Evolutionary conservation across 805 yeast species (phyloP), one percentile per base, ranked within the genome.

Genomic region (Wickerhamiella australiensis): DNA sequence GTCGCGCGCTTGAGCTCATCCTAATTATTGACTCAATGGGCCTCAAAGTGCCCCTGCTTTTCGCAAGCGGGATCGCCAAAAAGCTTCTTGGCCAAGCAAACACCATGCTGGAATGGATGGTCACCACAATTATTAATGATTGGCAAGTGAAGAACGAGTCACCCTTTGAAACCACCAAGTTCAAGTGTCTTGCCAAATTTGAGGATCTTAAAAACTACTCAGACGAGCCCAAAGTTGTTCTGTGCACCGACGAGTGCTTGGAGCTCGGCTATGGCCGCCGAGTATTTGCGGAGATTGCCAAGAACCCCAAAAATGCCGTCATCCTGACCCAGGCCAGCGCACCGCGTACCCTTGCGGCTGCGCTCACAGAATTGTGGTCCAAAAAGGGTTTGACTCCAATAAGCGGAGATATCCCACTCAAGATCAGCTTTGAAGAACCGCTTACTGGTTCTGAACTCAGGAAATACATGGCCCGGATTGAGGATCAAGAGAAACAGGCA

Each of bases 71-170:
- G 57, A 79, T 87, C 0, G 94, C 92, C 22, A 77, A 86, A 2
- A 79, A 90, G 59, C 73, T 82, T 3, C 64, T 92, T 50, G 75
- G 82, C 22, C 85, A 83, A 60, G 95, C 96, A 0, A 77, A 85
- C 12, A 82, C 87, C 50, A 83, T 92, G 81, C 67, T 90, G 25
- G 98, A 92, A 67, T 92, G 97, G 97, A 82, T 92, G 87, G 79
- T 94, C 0, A 76, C 90, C 0, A 74, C 80, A n/a, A 74, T 87
- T n/a, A 75, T 85, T 22, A 82, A 83, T 57, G 82, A 79, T 42
- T 87, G 95, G 90, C 95, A 86, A 59, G 68, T 74, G 6, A 73
- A 76, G 53, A 80, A 80, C 49, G 75, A 75, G 49, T 75, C 82
- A 1, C 95, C 96, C 1, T 88, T 90, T 61, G 94, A 84, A 76